Percentiles rank a stretch among this genome's conserved stretches.
Conservation (phyloP, 352 stramenopile genomes). For the Globisporangium recalcitrans region DNA sequence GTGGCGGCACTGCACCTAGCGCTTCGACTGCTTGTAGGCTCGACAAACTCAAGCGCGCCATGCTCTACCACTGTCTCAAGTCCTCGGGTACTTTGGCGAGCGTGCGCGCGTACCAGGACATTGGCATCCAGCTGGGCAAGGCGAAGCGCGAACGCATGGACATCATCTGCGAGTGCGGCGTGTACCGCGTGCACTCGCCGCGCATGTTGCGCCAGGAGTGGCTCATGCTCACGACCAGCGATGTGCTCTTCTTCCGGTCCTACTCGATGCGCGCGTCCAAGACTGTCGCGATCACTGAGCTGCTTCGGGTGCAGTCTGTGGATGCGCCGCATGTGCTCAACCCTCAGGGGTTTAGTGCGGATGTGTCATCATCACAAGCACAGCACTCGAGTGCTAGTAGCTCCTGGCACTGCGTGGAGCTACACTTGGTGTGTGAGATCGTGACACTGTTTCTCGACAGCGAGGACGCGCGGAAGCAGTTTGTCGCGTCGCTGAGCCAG, state of each 20-base stretch:
- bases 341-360: neutral
- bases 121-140: constrained; percentile 55
- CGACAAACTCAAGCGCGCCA: constrained; percentile 31
- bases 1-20: too few species aligned
- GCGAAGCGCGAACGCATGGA: constrained; percentile 46
- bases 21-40: constrained; percentile 14
- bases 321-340: constrained; percentile 29
- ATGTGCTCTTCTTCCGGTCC: constrained; percentile 67
- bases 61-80: constrained; percentile 58
- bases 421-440: constrained; percentile 50
- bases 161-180: constrained; percentile 51
- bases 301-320: constrained; percentile 38
- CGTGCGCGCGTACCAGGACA: constrained; percentile 39
- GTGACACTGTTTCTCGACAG: constrained; percentile 59
- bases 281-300: constrained; percentile 34
- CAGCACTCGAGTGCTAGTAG: constrained; percentile 7
- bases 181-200: constrained; percentile 49
- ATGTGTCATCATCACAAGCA: neutral
- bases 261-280: constrained; percentile 44
- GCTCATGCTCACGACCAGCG: constrained; percentile 46
- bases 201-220: constrained; percentile 70
- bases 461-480: constrained; percentile 22
- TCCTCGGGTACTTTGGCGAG: constrained; percentile 37
- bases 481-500: constrained; percentile 28
- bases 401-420: constrained; percentile 50